Evolutionary conservation across 164 flowering plant species (phyloP), one percentile per base, ranked within the genome.

Genomic region (Aristolochia contorta): DNA sequence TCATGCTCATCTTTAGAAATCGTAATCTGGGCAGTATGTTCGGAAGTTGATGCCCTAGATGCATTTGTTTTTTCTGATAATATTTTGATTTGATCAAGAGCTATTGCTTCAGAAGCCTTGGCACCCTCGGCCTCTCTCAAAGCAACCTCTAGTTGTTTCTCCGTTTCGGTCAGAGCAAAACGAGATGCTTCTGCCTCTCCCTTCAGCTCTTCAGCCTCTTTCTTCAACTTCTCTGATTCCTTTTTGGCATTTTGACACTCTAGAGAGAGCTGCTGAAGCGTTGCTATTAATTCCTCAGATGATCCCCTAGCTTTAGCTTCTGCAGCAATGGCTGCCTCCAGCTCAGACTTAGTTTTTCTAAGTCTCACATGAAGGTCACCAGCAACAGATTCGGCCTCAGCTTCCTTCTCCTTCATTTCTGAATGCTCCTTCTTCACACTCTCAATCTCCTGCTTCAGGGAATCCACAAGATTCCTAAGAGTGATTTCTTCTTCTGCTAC

Each of bases 41-140:
- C 90, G 2, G 93, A 83, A 9, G 80, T 77, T 20, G 89, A 89
- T 27, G 94, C 69, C 3, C 92, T 83, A 6, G 83, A 78, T 52
- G 84, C 91, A 64, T 65, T 78, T 16, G 85, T 76, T 72, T 72
- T 77, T 60, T 88, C 89, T 15, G 96, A 80, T 57, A 89, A 68
- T 19, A 69, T 52, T 65, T 78, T 83, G 14, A 86, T 84, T 74
- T 80, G 84, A 54, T 77, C 78, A 56, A 80, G 77, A 54, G 93
- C 95, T 60, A 61, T 67, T 18, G 74, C 62, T 69, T 94, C 97
- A 8, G 93, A 89, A 19, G 74, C 70, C 68, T 88, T 85, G n/a
- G 97, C 93, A 64, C 80, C 89, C 74, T 91, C 93, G 8, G 88
- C 87, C 74, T 90, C 96, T 62, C 70, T 61, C 37, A 79, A 49